Evolutionary conservation across 768 basidiomycete species (phyloP), one percentile per base, ranked within the genome.

Genomic region (Sutorius australiensis): DNA sequence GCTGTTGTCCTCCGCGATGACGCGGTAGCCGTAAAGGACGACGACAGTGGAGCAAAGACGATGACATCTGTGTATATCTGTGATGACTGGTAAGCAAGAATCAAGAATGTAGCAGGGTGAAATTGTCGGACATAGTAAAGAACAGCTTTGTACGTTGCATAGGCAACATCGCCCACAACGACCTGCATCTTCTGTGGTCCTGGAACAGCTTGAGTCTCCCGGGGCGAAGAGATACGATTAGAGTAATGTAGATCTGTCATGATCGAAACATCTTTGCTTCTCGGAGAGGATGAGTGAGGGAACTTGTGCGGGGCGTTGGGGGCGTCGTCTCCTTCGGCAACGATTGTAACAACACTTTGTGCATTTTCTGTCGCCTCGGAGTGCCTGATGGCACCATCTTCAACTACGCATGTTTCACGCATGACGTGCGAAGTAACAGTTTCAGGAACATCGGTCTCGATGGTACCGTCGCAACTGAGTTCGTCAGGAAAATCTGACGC

Each of bases 51-150:
- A 0, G 92, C 89, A 58, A 94, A 94, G 28, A 84, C 78, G 57
- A 94, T 87, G 27, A 78, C 79, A 61, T 92, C 89, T 14, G 92
- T 94, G 66, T 94, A 95, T 24, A 94, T 73, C 91, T 92, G 59
- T 4, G 38, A 42, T 10, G 11, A 34, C 5, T 12, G 12, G 36
- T 65, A 40, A 59, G 52, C 31, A 5, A n/a, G 27, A 38, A 13
- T 48, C 36, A 53, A 49, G 50, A 3, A 46, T 12, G 19, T 13
- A 19, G 33, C 17, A 39, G 37, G 11, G 19, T 24, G 28, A 42
- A 1, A n/a, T n/a, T 9, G 10, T 67, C 80, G 70, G 60, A 90
- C 90, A 69, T 91, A 94, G 71, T 91, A 92, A 12, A 94, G 72
- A 27, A 85, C 74, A 1, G 83, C 83, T 56, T 74, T 78, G 67